phyloP scores from a whole-genome alignment of 1,284 basidiomycete species.

The Apiotrichum siamense region DNA sequence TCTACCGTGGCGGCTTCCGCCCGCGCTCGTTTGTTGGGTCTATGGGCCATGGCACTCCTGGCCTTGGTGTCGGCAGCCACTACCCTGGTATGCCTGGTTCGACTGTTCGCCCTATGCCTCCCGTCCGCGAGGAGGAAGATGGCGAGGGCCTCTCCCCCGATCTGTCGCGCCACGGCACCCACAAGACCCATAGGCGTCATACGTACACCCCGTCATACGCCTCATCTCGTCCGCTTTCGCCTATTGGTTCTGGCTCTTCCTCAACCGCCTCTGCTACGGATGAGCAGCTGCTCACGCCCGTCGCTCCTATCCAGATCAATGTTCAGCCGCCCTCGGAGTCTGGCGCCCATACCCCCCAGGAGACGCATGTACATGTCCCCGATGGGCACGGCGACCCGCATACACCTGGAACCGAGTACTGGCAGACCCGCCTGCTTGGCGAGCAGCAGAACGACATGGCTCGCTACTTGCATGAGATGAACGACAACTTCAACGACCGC shows the following conservation, averaged over 20 bases:
- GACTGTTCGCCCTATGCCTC: background rate
- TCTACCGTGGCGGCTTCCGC: background rate
- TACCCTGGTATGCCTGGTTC: background rate
- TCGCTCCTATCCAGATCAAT: conserved; percentile 1
- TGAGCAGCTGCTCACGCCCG: background rate
- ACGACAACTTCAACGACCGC: conserved; percentile 39
- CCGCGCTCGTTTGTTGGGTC: background rate
- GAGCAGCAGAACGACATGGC: conserved; percentile 31
- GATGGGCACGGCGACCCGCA: background rate
- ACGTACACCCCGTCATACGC: background rate
- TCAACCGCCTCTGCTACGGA: background rate
- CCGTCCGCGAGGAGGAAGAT: background rate
- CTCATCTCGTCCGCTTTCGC: background rate
- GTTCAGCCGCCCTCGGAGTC: background rate
- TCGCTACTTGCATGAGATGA: conserved; percentile 43
- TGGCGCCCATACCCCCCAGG: background rate
- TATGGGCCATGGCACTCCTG: background rate
- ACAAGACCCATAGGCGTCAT: background rate
- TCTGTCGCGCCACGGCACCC: background rate
- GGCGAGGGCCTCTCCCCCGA: background rate
- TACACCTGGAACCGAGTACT: background rate
- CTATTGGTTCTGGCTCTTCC: background rate
- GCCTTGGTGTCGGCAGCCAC: background rate
- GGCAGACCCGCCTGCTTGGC: conserved; percentile 1
- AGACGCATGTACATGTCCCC: background rate